Conservation (phyloP, 1,284 basidiomycete genomes). For the Moniliophthora roreri region DNA sequence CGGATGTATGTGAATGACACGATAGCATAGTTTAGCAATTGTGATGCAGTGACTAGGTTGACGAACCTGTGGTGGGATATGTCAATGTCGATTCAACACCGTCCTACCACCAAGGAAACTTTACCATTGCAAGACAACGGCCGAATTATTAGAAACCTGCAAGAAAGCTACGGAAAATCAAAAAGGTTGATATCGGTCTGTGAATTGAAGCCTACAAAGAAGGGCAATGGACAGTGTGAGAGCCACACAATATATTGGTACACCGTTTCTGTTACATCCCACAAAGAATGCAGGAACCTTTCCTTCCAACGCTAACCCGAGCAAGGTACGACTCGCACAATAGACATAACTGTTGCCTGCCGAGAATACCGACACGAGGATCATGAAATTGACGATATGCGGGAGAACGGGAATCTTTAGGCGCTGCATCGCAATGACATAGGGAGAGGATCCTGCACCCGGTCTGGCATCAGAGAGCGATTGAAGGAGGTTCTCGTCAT, state of each 20-base stretch:
- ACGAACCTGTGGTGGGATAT: conserved; percentile 33
- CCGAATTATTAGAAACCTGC: conserved; percentile 43
- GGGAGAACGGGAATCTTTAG: conserved; percentile 62
- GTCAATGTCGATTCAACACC: background rate
- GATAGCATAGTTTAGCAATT: conserved; percentile 43
- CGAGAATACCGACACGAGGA: conserved; percentile 68
- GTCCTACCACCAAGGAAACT: background rate
- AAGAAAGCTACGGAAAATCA: conserved; percentile 35
- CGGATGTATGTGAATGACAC: conserved; percentile 43
- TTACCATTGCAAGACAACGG: conserved; percentile 45
- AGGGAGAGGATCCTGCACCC: conserved; percentile 61
- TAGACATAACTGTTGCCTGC: conserved; percentile 78
- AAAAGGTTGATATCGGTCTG: no score
- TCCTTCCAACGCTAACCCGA: conserved; percentile 69
- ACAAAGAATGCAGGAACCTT: conserved; percentile 54
- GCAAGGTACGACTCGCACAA: conserved; percentile 71
- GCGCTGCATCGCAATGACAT: conserved; percentile 74
- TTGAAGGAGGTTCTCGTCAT: conserved; percentile 49
- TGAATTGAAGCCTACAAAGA: conserved; percentile 12
- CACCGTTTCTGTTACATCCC: conserved; percentile 58
- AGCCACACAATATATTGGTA: conserved; percentile 55
- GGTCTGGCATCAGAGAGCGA: conserved; percentile 43
- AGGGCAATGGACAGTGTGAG: conserved; percentile 38
- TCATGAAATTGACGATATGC: conserved; percentile 64
- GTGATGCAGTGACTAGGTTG: conserved; percentile 44